phyloP scores from a whole-genome alignment of 352 stramenopile genomes.

The Pythium aristosporum region DNA sequence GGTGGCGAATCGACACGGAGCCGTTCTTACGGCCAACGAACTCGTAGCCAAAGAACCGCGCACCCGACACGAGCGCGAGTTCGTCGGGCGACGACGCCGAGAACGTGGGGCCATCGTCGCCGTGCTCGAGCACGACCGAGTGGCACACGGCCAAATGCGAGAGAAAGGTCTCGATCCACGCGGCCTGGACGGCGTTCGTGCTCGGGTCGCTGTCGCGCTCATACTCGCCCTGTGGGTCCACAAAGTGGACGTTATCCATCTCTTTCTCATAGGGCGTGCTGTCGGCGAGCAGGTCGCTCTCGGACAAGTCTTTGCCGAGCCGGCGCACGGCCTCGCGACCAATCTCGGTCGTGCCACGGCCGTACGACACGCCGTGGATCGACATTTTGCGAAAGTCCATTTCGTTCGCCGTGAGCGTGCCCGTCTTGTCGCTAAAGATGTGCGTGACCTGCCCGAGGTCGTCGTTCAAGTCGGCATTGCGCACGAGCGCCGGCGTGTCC shows the following conservation, averaged over 20 bases:
- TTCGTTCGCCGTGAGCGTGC: slow-evolving; percentile 83
- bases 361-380: slow-evolving; percentile 80
- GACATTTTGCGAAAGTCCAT: slow-evolving; percentile 91
- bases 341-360: slow-evolving; percentile 82
- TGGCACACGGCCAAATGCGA: slow-evolving; percentile 82
- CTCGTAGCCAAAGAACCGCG: slow-evolving; percentile 62
- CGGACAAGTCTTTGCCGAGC: slow-evolving; percentile 73
- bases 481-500: slow-evolving; percentile 77
- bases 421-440: slow-evolving; percentile 89
- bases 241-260: slow-evolving; percentile 78
- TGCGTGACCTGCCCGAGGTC: slow-evolving; percentile 86
- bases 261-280: slow-evolving; percentile 50
- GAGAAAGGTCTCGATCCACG: slow-evolving; percentile 87
- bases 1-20: slow-evolving; percentile 51
- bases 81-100: slow-evolving; percentile 75
- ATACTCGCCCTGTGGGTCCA: slow-evolving; percentile 72
- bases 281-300: slow-evolving; percentile 73
- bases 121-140: slow-evolving; percentile 62
- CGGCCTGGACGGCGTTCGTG: slow-evolving; percentile 49
- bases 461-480: slow-evolving; percentile 85
- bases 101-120: slow-evolving; percentile 59
- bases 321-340: slow-evolving; percentile 68
- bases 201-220: slow-evolving; percentile 45
- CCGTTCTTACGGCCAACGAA: slow-evolving; percentile 78
- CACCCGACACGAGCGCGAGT: slow-evolving; percentile 77